Evolutionary conservation across 495 filamentous ascomycete species (phyloP).

Genomic region (Hypoxylon fuscum): DNA sequence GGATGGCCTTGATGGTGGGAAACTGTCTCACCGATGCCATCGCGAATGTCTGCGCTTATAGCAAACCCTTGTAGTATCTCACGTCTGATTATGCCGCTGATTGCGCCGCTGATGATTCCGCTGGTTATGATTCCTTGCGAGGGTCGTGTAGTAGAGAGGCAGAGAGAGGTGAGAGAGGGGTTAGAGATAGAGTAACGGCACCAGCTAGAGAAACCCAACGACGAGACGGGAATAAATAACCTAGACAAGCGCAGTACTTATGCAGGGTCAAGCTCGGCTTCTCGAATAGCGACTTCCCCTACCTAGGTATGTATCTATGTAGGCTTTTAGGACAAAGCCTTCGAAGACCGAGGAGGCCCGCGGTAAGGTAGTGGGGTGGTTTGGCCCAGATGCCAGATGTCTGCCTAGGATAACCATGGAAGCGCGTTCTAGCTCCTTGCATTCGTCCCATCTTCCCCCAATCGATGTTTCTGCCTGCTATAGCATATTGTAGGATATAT

Average conservation of each 20-base stretch:
- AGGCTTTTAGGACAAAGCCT: background rate
- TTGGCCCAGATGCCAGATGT: background rate
- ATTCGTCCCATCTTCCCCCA: slow-evolving; percentile 12
- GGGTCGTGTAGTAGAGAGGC: background rate
- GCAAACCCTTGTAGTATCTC: slow-evolving; percentile 1
- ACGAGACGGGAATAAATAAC: slow-evolving; percentile 20
- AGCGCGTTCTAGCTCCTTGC: slow-evolving; percentile 22
- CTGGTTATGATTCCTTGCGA: too few species aligned
- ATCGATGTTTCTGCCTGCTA: too few species aligned
- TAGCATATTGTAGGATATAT: slow-evolving; percentile 7
- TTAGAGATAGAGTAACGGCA: slow-evolving; percentile 7
- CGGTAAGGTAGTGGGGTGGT: slow-evolving; percentile 25
- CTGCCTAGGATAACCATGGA: slow-evolving; percentile 18
- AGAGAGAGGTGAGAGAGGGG: background rate
- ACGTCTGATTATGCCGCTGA: slow-evolving; percentile 1
- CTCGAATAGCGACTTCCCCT: slow-evolving; percentile 31
- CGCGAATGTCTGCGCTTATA: slow-evolving; percentile 4
- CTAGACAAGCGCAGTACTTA: slow-evolving; percentile 2
- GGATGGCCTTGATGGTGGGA: slow-evolving; percentile 79
- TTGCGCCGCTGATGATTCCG: background rate
- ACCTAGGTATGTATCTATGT: background rate
- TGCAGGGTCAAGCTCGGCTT: slow-evolving; percentile 34
- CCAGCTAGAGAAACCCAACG: slow-evolving; percentile 5
- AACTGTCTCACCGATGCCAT: slow-evolving; percentile 63
- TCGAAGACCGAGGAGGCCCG: slow-evolving; percentile 30